Conservation (phyloP, 2,329 filamentous ascomycete genomes). For the Alternaria incomplexa region DNA sequence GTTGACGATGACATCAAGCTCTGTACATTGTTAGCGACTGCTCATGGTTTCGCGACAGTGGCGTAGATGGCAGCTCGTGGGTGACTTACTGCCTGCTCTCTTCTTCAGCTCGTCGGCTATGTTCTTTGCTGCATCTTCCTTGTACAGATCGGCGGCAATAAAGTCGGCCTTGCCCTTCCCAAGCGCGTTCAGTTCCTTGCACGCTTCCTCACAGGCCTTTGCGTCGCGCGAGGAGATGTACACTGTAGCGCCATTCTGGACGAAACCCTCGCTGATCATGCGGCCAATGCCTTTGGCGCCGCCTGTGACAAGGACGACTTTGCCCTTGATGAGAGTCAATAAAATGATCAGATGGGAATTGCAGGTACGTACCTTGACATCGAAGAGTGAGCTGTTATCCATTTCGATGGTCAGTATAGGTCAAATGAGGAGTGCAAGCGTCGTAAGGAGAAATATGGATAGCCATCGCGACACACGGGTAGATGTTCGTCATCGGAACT, state of each 20-base stretch:
- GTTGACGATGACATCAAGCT: constrained; percentile 69
- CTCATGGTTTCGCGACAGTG: background rate
- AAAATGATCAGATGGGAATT: no score
- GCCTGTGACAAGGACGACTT: constrained; percentile 56
- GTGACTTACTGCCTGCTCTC: constrained; percentile 53
- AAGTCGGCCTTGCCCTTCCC: constrained; percentile 64
- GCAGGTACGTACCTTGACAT: constrained; percentile 49
- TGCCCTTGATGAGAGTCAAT: constrained; percentile 35
- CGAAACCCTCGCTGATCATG: constrained; percentile 71
- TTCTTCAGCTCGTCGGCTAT: constrained; percentile 64
- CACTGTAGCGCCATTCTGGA: constrained; percentile 69
- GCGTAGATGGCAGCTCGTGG: background rate
- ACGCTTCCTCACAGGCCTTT: constrained; percentile 65
- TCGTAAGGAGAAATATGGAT: background rate
- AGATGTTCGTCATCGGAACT: constrained; percentile 9
- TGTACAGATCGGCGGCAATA: constrained; percentile 67
- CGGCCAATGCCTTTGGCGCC: constrained; percentile 66
- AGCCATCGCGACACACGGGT: constrained; percentile 10
- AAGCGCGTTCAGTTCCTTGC: constrained; percentile 62
- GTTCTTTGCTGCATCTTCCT: constrained; percentile 63
- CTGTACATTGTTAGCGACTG: constrained; percentile 20
- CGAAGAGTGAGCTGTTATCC: constrained; percentile 46
- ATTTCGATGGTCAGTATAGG: constrained; percentile 22
- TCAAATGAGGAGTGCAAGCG: background rate
- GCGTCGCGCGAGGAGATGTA: constrained; percentile 73